Evolutionary conservation across 495 filamentous ascomycete species (phyloP).

Genomic region (Penicillium bialowiezense): DNA sequence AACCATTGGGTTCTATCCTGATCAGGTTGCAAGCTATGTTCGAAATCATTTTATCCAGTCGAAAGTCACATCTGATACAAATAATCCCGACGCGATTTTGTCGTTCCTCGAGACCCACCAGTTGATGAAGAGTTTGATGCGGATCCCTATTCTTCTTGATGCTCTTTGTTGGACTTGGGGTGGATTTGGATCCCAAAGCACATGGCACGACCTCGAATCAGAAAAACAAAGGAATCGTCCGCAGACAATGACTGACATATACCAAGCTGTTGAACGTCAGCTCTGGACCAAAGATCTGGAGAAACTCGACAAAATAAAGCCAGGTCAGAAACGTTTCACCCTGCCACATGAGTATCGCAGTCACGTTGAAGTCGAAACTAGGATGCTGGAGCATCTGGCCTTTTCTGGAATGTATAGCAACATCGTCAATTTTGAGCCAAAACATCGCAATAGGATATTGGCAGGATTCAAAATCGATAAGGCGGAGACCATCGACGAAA

Average conservation of each 20-base stretch:
- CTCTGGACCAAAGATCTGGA: constrained; percentile 42
- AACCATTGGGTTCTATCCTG: constrained; percentile 12
- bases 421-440: constrained; percentile 32
- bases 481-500: constrained; percentile 5
- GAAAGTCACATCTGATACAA: constrained; percentile 1
- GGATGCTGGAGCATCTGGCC: constrained; percentile 32
- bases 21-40: constrained; percentile 14
- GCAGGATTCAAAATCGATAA: constrained; percentile 9
- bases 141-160: constrained; percentile 47
- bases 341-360: constrained; percentile 3
- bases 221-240: neutral
- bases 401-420: constrained; percentile 37
- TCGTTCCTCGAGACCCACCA: constrained; percentile 30
- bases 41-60: constrained; percentile 16
- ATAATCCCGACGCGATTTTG: constrained; percentile 26
- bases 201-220: constrained; percentile 2
- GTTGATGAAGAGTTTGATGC: constrained; percentile 37
- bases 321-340: neutral
- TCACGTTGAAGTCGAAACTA: constrained; percentile 19
- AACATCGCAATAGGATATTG: constrained; percentile 16
- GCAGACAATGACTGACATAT: constrained; percentile 41
- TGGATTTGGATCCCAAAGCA: no score
- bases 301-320: constrained; percentile 15
- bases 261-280: constrained; percentile 33
- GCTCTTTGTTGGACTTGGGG: constrained; percentile 43